Evolutionary conservation across 495 filamentous ascomycete genomes (phyloP), one percentile per base, ranked within the genome.

Genomic region (Hypoxylon fragiforme): DNA sequence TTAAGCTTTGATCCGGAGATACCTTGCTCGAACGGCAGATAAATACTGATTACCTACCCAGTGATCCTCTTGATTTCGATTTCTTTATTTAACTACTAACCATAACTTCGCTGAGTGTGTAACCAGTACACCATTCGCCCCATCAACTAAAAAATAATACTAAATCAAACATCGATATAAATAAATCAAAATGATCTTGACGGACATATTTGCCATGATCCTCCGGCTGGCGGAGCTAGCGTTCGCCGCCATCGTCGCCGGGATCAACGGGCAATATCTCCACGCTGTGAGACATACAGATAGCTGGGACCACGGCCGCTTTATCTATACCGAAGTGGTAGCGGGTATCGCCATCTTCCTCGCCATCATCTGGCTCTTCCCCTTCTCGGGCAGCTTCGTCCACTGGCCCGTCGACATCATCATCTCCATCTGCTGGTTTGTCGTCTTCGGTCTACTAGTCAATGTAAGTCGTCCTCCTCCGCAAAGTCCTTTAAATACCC

Each of bases 391-490:
- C 30, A 65, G 60, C 41, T 79, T 77, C 54, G 64, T 72, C 47
- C 72, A 76, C 62, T 79, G 71, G 70, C 73, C 73, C 7, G 53
- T 80, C 57, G 85, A 88, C 55, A 31, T 86, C 36, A 24, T 85
- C 49, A 74, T 88, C 39, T 80, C 77, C 16, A 62, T 85, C 15
- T 71, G 75, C 42, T 88, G 85, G 85, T 86, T 85, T 53, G 80
- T 81, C 9, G 78, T 78, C 15, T 86, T 86, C 51, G 85, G 83
- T 49, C 70, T 86, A 7, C 58, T 84, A 11, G 83, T 87, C 39
- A 73, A 85, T 54, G 79, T 78, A 47, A 68, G 68, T 62, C 8
- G 34, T 5, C n/a, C n/a, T 21, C 18, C 13, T 11, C 1, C 8
- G 15, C 41, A 15, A 11, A 13, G 11, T 11, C 19, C 11, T 5